phyloP scores from a whole-genome alignment of 768 basidiomycete species.

The Lanmaoa pseudosensibilis region DNA sequence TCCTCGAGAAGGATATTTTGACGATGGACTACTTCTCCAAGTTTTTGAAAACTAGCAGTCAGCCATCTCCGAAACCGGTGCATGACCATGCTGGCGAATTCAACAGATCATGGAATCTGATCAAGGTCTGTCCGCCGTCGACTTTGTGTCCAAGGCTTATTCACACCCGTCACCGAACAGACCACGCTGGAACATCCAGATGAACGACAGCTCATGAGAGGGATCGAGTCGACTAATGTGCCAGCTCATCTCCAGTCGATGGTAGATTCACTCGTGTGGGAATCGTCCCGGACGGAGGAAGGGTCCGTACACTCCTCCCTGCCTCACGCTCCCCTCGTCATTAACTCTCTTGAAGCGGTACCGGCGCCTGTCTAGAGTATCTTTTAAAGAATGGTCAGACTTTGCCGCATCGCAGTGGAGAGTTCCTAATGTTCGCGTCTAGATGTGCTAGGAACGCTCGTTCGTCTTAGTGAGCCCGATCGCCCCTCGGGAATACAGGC shows the following conservation, averaged over 20 bases:
- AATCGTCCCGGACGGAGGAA: constrained; percentile 81
- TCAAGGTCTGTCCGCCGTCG: constrained; percentile 53
- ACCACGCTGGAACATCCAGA: constrained; percentile 84
- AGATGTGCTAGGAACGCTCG: constrained; percentile 86
- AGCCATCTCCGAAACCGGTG: constrained; percentile 45
- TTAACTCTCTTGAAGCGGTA: constrained; percentile 51
- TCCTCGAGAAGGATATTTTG: not conserved
- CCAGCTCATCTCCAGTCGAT: constrained; percentile 74
- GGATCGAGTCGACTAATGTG: constrained; percentile 80
- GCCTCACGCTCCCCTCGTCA: constrained; percentile 1
- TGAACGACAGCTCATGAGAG: constrained; percentile 80
- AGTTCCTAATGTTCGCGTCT: not conserved
- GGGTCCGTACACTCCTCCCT: constrained; percentile 55
- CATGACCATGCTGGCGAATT: constrained; percentile 75
- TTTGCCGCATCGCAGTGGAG: not conserved
- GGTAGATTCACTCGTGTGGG: constrained; percentile 84
- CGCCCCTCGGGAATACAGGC: constrained; percentile 89
- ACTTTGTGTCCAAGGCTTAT: not conserved
- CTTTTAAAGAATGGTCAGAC: constrained; percentile 79
- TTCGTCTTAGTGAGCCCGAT: constrained; percentile 81
- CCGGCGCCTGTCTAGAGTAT: constrained; percentile 89
- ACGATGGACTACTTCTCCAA: constrained; percentile 86
- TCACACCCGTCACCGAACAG: constrained; percentile 40
- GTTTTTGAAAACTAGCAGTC: constrained; percentile 53
- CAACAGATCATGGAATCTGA: constrained; percentile 68